Evolutionary conservation across 163 green algal genomes (phyloP), one percentile per base, ranked within the genome.

Genomic region (Trebouxiophyceae sp.): DNA sequence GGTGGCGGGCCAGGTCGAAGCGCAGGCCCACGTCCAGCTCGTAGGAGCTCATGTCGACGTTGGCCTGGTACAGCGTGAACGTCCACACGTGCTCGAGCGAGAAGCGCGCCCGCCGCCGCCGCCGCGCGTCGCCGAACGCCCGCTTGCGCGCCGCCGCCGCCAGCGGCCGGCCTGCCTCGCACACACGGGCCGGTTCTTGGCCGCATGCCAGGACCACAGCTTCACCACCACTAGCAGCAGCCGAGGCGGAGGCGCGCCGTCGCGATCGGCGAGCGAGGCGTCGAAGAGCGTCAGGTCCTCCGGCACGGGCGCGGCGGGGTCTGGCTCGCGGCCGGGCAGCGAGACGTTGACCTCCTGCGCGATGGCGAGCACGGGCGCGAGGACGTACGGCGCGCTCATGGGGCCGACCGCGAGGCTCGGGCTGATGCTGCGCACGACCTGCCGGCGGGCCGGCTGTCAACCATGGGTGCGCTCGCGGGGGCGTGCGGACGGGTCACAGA

Each of bases 31-130:
- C 56, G 57, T 79, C 45, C 29, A 87, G 68, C 32, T 66, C 30
- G 66, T 83, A 87, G 0, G 33, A 44, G 26, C 71, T 58, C 63
- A 81, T 58, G 63, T 89, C 80, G 32, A 89, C 65, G 16, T 77
- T 72, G 70, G 84, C 63, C 69, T 86, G 79, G 46, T 83, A 88
- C 27, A 89, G 74, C 68, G 81, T 72, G 58, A 89, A 90, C 1
- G 84, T 90, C 68, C 70, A 88, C 20, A 86, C 67, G 28, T 84
- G 66, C 8, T 71, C 67, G 1, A 55, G 66, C 30, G 71, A 46
- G 60, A 79, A 82, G 4, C 20, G 27, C 19, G 56, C 39, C 12
- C 59, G 62, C 4, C 33, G 45, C 1, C 60, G 44, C 24, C 64
- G 29, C 4, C 28, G 23, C 1, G 45, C n/a, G 23, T 61, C n/a